These are phyloP conservation scores for Tricholoma saponaceum DNA, from an alignment of 768 basidiomycete genomes.

Conservation along the genomic window DNA sequence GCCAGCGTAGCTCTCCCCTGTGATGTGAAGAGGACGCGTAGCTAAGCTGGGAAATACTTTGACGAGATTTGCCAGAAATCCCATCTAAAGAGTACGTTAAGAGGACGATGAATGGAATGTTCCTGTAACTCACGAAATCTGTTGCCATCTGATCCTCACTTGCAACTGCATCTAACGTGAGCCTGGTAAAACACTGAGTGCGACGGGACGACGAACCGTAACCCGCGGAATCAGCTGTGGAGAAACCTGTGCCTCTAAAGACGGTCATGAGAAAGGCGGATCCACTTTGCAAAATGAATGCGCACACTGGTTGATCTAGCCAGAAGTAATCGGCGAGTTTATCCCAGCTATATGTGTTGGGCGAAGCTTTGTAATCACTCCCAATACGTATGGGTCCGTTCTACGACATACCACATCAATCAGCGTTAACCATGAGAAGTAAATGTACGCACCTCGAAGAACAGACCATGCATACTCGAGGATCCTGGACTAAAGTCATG, in stretches of 20 bases:
- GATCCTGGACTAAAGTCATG: slow-evolving; percentile 50
- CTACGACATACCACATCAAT: slow-evolving; percentile 25
- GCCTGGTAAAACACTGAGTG: neutral
- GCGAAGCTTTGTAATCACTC: slow-evolving; percentile 41
- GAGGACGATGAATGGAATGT: neutral
- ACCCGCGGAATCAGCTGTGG: slow-evolving; percentile 59
- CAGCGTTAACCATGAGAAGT: neutral
- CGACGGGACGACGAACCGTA: slow-evolving; percentile 39
- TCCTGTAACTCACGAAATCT: slow-evolving; percentile 41
- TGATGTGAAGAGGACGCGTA: slow-evolving; percentile 61
- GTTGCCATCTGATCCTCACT: slow-evolving; percentile 65
- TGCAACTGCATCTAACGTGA: slow-evolving; percentile 30
- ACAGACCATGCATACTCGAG: slow-evolving; percentile 61
- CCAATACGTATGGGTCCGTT: slow-evolving; percentile 67
- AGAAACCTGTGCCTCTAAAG: slow-evolving; percentile 53
- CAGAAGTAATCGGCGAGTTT: slow-evolving; percentile 63
- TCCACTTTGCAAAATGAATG: neutral
- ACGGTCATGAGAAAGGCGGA: slow-evolving; percentile 2
- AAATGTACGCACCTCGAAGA: slow-evolving; percentile 54
- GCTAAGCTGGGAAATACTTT: slow-evolving; percentile 70
- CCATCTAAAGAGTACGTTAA: slow-evolving; percentile 42
- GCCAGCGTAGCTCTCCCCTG: slow-evolving; percentile 76
- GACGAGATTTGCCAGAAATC: slow-evolving; percentile 66
- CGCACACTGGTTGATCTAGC: slow-evolving; percentile 69
- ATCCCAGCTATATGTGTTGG: slow-evolving; percentile 57